These are phyloP conservation scores for Macrolepiota fuliginosa DNA, from an alignment of 768 basidiomycete species.

Conservation along the genomic window DNA sequence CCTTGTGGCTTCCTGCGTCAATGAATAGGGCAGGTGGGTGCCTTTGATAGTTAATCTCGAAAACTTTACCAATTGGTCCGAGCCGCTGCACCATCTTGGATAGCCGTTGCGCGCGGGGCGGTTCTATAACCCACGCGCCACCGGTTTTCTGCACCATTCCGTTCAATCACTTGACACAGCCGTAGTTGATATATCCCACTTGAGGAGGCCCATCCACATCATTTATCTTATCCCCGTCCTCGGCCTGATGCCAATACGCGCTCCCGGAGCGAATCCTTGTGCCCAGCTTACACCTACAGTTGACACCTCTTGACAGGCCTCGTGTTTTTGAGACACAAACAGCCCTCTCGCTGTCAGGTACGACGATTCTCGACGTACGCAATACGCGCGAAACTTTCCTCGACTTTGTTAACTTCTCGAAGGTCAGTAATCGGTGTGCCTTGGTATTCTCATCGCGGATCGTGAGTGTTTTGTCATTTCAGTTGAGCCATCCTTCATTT, in stretches of 20 bases:
- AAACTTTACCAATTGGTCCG: not conserved
- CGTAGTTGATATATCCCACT: not conserved
- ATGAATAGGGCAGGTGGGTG: not conserved
- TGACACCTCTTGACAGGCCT: slow-evolving; percentile 12
- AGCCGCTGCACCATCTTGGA: not conserved
- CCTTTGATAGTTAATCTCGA: not conserved
- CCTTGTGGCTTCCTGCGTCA: not conserved
- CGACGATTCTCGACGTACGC: slow-evolving; percentile 5
- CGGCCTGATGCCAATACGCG: not conserved
- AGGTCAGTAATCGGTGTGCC: slow-evolving; percentile 1
- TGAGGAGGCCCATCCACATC: not conserved
- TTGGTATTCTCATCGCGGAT: slow-evolving; percentile 6
- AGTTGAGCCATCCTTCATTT: not conserved
- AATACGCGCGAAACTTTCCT: slow-evolving; percentile 8
- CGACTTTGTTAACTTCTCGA: slow-evolving; percentile 5
- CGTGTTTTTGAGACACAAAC: slow-evolving; percentile 10
- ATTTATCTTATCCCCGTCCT: not conserved
- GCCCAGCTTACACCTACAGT: not conserved
- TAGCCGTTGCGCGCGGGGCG: slow-evolving; percentile 1
- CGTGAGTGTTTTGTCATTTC: slow-evolving; percentile 2
- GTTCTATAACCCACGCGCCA: not conserved
- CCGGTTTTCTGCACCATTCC: too few relatives aligned
- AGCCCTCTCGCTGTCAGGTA: not conserved
- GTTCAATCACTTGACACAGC: not conserved
- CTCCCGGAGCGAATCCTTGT: not conserved